These are phyloP conservation scores for Diaporthe caulivora DNA, from an alignment of 2,329 filamentous ascomycete genomes.

Conservation along the genomic window DNA sequence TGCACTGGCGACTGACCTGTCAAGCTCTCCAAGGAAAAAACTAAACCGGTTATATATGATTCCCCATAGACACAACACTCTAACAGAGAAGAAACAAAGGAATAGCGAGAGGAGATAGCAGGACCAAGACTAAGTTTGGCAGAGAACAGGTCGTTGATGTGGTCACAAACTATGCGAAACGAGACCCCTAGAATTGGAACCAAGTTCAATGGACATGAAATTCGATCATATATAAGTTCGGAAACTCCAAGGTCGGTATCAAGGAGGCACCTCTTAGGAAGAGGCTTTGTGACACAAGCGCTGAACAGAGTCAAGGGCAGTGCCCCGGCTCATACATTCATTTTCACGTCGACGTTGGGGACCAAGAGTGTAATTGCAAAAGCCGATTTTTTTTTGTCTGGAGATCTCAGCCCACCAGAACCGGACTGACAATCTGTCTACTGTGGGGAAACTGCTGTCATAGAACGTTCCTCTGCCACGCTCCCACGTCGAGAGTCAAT, in stretches of 20 bases:
- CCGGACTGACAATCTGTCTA: slow-evolving; percentile 40
- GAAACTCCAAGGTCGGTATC: no score
- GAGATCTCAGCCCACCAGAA: slow-evolving; percentile 41
- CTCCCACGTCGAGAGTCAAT: slow-evolving; percentile 37
- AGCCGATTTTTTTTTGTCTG: slow-evolving; percentile 39
- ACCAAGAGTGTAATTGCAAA: slow-evolving; percentile 31
- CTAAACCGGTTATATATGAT: no score
- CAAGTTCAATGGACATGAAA: not conserved
- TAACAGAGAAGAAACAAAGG: not conserved
- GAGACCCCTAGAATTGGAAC: no score
- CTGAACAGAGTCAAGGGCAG: not conserved
- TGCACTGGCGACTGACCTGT: no score
- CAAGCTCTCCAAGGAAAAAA: no score
- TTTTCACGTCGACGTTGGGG: not conserved
- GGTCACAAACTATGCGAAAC: not conserved
- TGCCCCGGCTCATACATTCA: not conserved
- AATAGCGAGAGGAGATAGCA: not conserved
- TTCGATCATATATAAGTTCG: not conserved
- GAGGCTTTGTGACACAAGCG: not conserved
- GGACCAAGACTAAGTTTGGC: not conserved
- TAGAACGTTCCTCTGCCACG: slow-evolving; percentile 39
- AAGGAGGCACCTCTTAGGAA: not conserved
- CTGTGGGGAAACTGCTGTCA: slow-evolving; percentile 39
- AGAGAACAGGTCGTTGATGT: not conserved
- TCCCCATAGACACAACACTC: no score